Conservation (phyloP, 2,329 filamentous ascomycete genomes). For the Westerdykella aurantiaca region DNA sequence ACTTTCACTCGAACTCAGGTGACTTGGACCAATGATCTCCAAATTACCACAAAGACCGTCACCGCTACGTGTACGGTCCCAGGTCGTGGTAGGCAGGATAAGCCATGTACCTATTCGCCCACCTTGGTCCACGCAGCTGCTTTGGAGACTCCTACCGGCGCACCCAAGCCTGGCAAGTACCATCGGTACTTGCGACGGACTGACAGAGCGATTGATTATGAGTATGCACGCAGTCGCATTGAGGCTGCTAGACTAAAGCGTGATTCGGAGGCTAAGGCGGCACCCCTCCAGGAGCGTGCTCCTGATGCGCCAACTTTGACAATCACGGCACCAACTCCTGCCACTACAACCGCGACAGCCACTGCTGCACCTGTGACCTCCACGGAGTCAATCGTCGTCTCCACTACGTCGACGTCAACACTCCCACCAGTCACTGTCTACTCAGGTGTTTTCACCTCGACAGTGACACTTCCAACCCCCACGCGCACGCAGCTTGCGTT, state of each 20-base stretch:
- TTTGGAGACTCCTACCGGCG: conserved; percentile 22
- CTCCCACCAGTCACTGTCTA: conserved; percentile 34
- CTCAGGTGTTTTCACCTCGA: conserved; percentile 28
- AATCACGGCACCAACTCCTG: conserved; percentile 24
- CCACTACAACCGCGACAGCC: conserved; percentile 27
- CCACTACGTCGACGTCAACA: conserved; percentile 19
- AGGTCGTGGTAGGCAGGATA: conserved; percentile 28
- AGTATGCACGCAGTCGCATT: conserved; percentile 31
- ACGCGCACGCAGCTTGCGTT: conserved; percentile 28
- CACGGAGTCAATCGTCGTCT: conserved; percentile 21
- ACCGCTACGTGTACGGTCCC: conserved; percentile 36
- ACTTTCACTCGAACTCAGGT: conserved; percentile 13
- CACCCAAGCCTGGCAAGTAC: conserved; percentile 8
- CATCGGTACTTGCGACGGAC: conserved; percentile 20
- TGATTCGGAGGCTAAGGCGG: conserved; percentile 13
- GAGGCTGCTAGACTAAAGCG: conserved; percentile 32
- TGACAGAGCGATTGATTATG: conserved; percentile 27
- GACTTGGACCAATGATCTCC: conserved; percentile 20
- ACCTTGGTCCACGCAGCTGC: conserved; percentile 29
- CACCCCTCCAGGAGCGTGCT: conserved; percentile 26
- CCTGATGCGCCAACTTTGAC: conserved; percentile 34
- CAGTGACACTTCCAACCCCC: conserved; percentile 32
- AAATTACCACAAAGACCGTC: conserved; percentile 30
- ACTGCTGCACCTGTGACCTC: conserved; percentile 25
- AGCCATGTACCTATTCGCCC: conserved; percentile 32